Conservation (phyloP, 192 early-diverging fungal species). For the Phycomyces nitens region DNA sequence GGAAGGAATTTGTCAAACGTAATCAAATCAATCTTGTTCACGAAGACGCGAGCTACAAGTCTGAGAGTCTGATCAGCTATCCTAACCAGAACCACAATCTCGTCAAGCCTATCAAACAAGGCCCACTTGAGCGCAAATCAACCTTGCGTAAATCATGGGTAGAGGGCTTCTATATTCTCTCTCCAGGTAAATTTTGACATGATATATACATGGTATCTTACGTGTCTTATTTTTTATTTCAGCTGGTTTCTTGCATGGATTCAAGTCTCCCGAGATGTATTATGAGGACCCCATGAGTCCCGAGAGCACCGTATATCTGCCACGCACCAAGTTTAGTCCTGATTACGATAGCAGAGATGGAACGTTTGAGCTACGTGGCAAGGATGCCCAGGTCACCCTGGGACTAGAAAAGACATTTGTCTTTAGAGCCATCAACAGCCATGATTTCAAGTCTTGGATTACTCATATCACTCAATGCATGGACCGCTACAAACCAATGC, state of each 20-base stretch:
- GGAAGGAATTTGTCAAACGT: constrained; percentile 39
- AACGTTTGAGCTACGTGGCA: constrained; percentile 7
- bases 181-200: constrained; percentile 27
- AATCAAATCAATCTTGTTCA: constrained; percentile 37
- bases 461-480: not conserved
- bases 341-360: not conserved
- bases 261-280: constrained; percentile 16
- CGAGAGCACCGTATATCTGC: constrained; percentile 8
- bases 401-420: not conserved
- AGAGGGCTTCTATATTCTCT: constrained; percentile 45
- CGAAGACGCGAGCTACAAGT: constrained; percentile 32
- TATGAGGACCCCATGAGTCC: constrained; percentile 10
- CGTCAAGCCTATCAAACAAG: constrained; percentile 33
- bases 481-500: not conserved
- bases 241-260: constrained; percentile 24
- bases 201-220: not conserved
- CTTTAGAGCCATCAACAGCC: not conserved
- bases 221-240: not conserved
- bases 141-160: constrained; percentile 37
- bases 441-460: not conserved
- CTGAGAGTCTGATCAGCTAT: constrained; percentile 30
- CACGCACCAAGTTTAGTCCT: not conserved
- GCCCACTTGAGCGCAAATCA: constrained; percentile 30
- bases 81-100: constrained; percentile 34
- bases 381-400: not conserved